phyloP scores from a whole-genome alignment of 805 yeast species.

The Lipomyces chichibuensis region DNA sequence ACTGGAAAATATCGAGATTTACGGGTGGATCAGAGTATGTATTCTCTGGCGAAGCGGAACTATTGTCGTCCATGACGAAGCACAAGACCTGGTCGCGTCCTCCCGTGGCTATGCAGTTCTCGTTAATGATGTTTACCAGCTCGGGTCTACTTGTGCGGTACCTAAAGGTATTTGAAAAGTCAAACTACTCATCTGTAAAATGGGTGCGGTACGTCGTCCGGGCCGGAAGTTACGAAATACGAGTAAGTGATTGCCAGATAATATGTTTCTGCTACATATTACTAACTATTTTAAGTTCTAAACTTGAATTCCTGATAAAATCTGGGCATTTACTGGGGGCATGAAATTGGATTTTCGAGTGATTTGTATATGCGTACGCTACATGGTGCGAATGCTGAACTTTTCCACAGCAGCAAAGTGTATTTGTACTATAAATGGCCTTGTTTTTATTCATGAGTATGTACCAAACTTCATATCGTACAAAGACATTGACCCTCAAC shows the following conservation, averaged over 20 bases:
- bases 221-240: conserved; percentile 79
- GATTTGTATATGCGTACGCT: neutral
- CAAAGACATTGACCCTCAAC: neutral
- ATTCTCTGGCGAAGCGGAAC: conserved; percentile 58
- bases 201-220: conserved; percentile 82
- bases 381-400: neutral
- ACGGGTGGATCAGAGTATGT: conserved; percentile 67
- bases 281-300: conserved; percentile 6
- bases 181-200: conserved; percentile 71
- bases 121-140: conserved; percentile 71
- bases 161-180: conserved; percentile 63
- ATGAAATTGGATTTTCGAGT: neutral
- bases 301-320: neutral
- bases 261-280: conserved; percentile 33
- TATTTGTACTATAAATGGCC: neutral
- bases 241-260: conserved; percentile 46
- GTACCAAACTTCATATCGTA: neutral
- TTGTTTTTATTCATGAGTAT: neutral
- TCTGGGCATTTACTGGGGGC: neutral
- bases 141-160: conserved; percentile 77
- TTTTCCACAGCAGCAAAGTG: neutral
- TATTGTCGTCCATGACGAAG: conserved; percentile 42
- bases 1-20: conserved; percentile 73
- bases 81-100: conserved; percentile 64
- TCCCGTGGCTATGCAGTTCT: conserved; percentile 72